These are phyloP conservation scores for Fusarium longipes DNA, from an alignment of 2,329 filamentous ascomycete genomes.

Conservation along the genomic window DNA sequence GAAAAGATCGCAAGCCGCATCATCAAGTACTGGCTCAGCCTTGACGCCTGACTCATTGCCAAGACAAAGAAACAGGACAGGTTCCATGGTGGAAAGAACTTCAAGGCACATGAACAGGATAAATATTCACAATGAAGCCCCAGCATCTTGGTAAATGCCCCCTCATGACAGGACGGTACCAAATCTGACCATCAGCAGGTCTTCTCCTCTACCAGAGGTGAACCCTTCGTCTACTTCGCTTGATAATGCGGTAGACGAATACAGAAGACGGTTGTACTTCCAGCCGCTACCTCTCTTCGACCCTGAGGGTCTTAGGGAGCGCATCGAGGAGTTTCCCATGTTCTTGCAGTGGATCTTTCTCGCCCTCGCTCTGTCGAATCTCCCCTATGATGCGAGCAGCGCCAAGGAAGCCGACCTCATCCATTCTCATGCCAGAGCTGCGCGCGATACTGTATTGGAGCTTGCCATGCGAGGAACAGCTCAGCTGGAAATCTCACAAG, in stretches of 20 bases:
- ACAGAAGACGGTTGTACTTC: conserved; percentile 35
- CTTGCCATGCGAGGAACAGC: conserved; percentile 32
- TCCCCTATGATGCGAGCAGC: conserved; percentile 20
- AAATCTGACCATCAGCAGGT: background rate
- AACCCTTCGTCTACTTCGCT: conserved; percentile 16
- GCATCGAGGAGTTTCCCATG: conserved; percentile 11
- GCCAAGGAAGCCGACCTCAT: conserved; percentile 29
- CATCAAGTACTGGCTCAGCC: conserved; percentile 15
- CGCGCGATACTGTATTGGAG: conserved; percentile 23
- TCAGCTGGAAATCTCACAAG: conserved; percentile 24
- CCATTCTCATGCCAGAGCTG: conserved; percentile 9
- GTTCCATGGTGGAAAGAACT: background rate
- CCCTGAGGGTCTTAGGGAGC: conserved; percentile 4
- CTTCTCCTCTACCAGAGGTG: background rate
- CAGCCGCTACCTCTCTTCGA: conserved; percentile 38
- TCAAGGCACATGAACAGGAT: conserved; percentile 4
- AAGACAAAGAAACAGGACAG: background rate
- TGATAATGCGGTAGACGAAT: conserved; percentile 25
- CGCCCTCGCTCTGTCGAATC: conserved; percentile 15
- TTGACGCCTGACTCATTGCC: conserved; percentile 20
- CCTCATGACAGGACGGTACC: accelerated
- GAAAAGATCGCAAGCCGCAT: background rate
- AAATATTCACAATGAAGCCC: background rate
- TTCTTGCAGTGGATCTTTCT: conserved; percentile 36
- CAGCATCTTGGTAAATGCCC: background rate